Conservation (phyloP, 345 rosid species). For the Linum tenue region DNA sequence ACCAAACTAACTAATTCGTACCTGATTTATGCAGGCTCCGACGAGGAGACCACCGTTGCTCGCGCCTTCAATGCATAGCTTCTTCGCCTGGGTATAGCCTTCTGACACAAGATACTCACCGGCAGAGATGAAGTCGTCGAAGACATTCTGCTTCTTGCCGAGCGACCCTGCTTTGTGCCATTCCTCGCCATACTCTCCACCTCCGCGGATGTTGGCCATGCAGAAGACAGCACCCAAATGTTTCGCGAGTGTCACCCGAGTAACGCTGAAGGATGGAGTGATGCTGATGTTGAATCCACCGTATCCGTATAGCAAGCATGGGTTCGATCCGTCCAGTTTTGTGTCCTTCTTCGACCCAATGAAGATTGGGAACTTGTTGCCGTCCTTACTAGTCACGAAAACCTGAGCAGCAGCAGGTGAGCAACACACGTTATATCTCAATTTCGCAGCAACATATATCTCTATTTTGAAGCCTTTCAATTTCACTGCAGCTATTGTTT, state of each 20-base stretch:
- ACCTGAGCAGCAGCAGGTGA: constrained; percentile 36
- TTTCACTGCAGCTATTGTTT: too few relatives aligned
- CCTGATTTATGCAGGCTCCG: constrained; percentile 98
- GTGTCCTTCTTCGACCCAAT: constrained; percentile 55
- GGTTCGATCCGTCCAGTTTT: constrained; percentile 70
- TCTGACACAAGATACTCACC: constrained; percentile 63
- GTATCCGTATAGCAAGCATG: constrained; percentile 81
- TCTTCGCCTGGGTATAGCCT: constrained; percentile 66
- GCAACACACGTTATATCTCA: not conserved
- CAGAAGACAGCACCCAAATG: constrained; percentile 75
- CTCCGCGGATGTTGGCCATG: constrained; percentile 91
- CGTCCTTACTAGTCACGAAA: constrained; percentile 74
- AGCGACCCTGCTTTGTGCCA: constrained; percentile 93
- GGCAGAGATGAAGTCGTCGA: constrained; percentile 79
- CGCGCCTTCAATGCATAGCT: constrained; percentile 86
- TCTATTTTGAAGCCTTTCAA: too few relatives aligned
- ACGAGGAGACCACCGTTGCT: constrained; percentile 94
- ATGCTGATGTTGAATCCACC: constrained; percentile 76
- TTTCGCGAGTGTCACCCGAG: constrained; percentile 52
- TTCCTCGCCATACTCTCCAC: constrained; percentile 96
- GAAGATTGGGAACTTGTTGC: constrained; percentile 70
- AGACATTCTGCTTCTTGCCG: constrained; percentile 73
- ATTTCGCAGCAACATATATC: too few relatives aligned
- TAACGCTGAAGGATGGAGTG: constrained; percentile 62
- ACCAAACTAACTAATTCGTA: constrained; percentile 7